Evolutionary conservation across 345 rosid species (phyloP), one percentile per base, ranked within the genome.

Genomic region (Clarkia xantiana): DNA sequence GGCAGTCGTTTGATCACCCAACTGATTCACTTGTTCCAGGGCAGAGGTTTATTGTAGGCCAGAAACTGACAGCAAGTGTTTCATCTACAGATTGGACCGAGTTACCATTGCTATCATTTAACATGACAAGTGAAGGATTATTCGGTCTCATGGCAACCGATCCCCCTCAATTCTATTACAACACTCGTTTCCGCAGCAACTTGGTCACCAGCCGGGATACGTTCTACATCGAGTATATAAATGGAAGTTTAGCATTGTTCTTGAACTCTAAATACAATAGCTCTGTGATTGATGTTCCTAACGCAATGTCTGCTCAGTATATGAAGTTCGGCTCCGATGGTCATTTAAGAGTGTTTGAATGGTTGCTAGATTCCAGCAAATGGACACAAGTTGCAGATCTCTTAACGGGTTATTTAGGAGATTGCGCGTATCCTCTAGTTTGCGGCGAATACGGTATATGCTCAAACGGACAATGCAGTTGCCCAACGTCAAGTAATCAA

Each of bases 361-460:
- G 47, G 47, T 13, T 3, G 9, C 29, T 9, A 42, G 4, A 2
- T 17, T 9, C 36, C 0, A 0, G 0, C 25, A 14, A n/a, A 39
- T 41, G 53, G 62, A 18, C 22, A 23, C 14, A 49, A 43, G 44
- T 17, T 3, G 62, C 49, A 0, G 78, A 73, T 48, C 16, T 69
- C 9, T 46, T 69, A 39, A 39, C 19, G 3, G 10, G 12, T 1
- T 16, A 0, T 3, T 9, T 36, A 4, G 55, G 40, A 1, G 56
- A 49, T 10, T 73, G 74, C 45, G 54, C 0, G 18, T 72, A 56
- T 19, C 71, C 77, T 9, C 6, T 25, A 38, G 71, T 11, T 12
- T 69, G 78, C 1, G 72, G 74, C 3, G 56, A 43, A 9, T 69
- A 66, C 47, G 69, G 78, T 5, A 49, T 73, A 23, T 73, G 72